Base-by-base conservation (phyloP, 345 rosid genomes). In the Geranium rotundifolium region DNA sequence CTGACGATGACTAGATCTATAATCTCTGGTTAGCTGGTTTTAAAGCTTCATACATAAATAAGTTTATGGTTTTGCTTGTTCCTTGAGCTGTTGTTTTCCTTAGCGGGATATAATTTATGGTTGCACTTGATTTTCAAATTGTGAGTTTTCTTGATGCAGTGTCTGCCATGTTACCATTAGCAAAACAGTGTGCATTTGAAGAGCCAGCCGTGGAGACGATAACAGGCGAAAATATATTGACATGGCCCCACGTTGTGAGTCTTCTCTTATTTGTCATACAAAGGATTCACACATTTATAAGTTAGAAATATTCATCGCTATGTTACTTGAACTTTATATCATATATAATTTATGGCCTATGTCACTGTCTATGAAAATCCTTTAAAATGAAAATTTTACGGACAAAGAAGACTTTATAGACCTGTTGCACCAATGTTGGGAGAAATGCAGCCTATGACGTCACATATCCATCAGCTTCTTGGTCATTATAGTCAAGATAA, bases 111-210 rank as follows among this genome's bases (percentile, higher is more conserved):
- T 30, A 55, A 39, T 57, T 50, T 63, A 57, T 61, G 18, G 55
- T 58, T 9, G 30, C 13, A 19, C 39, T 55, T 68, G 34, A 46
- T 2, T 46, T 46, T 46, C 14, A 46, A 46, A 46, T 46, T 46
- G 52, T 46, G 14, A 46, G 3, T 46, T 46, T 46, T 46, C 69
- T 75, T 73, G 69, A 68, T 73, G 75, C 83, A 90, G 97, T 93
- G 99, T 90, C 99, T 79, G 90, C 96, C 63, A 83, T 92, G 96
- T 61, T 92, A 88, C 91, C 85, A 23, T 69, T 92, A 61, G 99
- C 99, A 62, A 90, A 85, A 78, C 97, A 86, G 67, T 86, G 95
- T 77, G 99, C 97, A 7, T 90, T 87, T 73, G 97, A 93, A 74
- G 99, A 89, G 75, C 99, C 97, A 54, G 82, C 85, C 56, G 92